A percentile compares a stretch with the other conserved stretches of the same genome.
phyloP scores from a whole-genome alignment of 2,329 filamentous ascomycete species.

The Aulographum hederae region DNA sequence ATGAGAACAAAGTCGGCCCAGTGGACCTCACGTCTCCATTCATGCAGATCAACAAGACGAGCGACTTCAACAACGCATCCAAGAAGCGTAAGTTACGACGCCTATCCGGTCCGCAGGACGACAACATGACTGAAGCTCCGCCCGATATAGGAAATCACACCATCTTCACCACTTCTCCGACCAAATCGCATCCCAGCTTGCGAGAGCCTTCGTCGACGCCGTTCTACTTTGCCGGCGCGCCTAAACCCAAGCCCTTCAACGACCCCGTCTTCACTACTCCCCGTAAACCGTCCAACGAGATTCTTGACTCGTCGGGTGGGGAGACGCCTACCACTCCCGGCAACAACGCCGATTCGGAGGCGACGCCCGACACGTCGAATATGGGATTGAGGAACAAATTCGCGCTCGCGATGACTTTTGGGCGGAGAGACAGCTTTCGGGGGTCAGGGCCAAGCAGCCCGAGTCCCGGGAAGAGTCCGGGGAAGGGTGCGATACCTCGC shows the following conservation, averaged over 20 bases:
- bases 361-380: constrained; percentile 18
- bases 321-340: constrained; percentile 29
- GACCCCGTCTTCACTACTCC: constrained; percentile 17
- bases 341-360: constrained; percentile 21
- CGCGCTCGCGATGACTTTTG: constrained; percentile 2
- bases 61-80: neutral
- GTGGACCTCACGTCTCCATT: constrained; percentile 30
- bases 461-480: constrained; percentile 16
- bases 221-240: constrained; percentile 23
- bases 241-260: constrained; percentile 16
- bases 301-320: constrained; percentile 26
- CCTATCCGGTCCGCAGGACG: neutral
- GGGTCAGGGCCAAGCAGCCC: constrained; percentile 9
- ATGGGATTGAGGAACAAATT: constrained; percentile 6
- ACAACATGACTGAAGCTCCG: neutral
- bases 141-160: constrained; percentile 3
- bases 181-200: constrained; percentile 27
- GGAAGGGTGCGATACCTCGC: neutral
- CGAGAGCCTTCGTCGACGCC: constrained; percentile 31
- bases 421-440: no score
- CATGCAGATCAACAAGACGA: constrained; percentile 12
- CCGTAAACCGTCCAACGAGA: constrained; percentile 11
- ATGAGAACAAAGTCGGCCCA: constrained; percentile 26
- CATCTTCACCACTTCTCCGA: constrained; percentile 20
- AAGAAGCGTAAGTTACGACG: neutral